A percentile compares a stretch with the other conserved stretches of the same genome.
phyloP scores from a whole-genome alignment of 164 flowering plant genomes.

The Hamamelis virginiana region DNA sequence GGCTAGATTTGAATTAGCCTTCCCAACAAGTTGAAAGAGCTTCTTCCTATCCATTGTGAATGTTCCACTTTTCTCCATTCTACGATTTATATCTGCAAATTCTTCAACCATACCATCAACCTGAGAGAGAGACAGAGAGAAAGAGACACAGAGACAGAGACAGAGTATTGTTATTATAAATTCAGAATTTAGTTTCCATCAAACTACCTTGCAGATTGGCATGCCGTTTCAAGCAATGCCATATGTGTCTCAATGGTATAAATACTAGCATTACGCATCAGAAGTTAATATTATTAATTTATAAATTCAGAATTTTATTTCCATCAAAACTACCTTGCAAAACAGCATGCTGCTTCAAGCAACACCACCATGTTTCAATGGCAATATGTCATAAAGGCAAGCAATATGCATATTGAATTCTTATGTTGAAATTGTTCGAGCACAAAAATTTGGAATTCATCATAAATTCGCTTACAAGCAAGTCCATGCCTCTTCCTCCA shows the following conservation, averaged over 20 bases:
- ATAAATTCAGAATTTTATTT: too few species aligned
- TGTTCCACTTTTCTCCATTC: conserved; percentile 82
- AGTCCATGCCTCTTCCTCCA: background rate
- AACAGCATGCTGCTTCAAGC: too few species aligned
- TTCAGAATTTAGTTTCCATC: too few species aligned
- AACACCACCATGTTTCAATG: too few species aligned
- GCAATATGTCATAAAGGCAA: too few species aligned
- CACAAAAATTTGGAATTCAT: too few species aligned
- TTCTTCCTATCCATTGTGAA: conserved; percentile 81
- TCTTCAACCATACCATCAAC: conserved; percentile 84
- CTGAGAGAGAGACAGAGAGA: conserved; percentile 30
- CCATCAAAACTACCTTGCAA: too few species aligned
- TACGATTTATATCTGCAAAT: conserved; percentile 81
- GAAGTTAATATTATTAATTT: too few species aligned
- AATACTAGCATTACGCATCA: too few species aligned
- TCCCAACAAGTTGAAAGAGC: conserved; percentile 89
- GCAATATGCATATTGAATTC: too few species aligned
- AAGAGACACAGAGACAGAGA: background rate
- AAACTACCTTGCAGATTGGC: background rate
- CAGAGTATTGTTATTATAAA: too few species aligned
- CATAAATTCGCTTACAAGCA: background rate
- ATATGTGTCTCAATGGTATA: background rate
- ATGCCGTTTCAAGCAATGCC: background rate
- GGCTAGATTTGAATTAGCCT: conserved; percentile 84
- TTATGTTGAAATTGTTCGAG: too few species aligned